A percentile compares a stretch with the other conserved stretches of the same genome.
Conservation (phyloP, 306 rosid species). For the Styphnolobium japonicum region DNA sequence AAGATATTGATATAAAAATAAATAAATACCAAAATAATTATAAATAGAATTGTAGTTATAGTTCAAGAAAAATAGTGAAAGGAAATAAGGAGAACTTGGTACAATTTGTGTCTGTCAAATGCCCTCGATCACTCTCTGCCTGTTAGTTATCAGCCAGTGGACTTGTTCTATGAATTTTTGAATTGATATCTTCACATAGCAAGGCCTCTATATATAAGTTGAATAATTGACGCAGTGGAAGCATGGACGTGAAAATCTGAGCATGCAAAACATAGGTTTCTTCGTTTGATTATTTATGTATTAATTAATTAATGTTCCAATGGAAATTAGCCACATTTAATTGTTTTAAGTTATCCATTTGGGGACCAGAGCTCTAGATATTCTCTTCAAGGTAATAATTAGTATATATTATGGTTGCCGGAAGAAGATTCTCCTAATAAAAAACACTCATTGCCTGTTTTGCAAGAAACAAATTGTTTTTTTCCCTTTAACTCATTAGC, state of each 20-base stretch:
- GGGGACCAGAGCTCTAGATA: background rate
- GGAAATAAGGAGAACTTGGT: background rate
- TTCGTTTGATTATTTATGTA: background rate
- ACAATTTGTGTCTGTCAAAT: background rate
- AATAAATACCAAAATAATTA: no score
- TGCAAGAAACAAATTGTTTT: no score
- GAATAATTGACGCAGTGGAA: background rate
- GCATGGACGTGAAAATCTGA: background rate
- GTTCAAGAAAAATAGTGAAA: no score
- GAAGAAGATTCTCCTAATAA: no score
- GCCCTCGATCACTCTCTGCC: background rate
- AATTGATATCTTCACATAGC: background rate
- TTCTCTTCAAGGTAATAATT: background rate
- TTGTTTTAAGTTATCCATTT: no score
- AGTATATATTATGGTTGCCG: no score
- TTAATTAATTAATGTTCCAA: background rate
- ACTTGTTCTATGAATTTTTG: background rate
- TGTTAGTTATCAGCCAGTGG: background rate
- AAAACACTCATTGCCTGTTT: no score
- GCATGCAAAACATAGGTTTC: background rate
- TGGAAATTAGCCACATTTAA: no score
- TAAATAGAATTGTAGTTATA: no score
- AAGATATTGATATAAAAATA: no score
- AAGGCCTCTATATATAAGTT: background rate
- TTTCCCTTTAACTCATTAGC: no score